phyloP scores from a whole-genome alignment of 106 monocot species.

The Triglochin maritima region DNA sequence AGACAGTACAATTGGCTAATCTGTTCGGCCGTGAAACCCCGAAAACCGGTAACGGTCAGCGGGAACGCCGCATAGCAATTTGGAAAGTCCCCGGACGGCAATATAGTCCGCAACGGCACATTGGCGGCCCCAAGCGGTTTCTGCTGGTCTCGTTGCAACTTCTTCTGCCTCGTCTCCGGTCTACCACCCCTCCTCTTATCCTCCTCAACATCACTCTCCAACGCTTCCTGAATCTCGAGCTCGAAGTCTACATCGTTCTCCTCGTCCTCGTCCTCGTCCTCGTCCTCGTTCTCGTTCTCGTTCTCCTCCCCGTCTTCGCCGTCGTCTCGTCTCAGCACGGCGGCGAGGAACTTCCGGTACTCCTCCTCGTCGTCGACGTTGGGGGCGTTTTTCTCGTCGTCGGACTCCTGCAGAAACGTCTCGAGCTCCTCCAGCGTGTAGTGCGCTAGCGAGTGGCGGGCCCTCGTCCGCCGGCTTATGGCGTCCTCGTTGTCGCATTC shows the following conservation, averaged over 20 bases:
- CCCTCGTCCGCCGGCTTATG: conserved; percentile 77
- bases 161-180: conserved; percentile 74
- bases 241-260: conserved; percentile 93
- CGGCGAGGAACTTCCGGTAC: conserved; percentile 82
- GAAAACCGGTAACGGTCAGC: conserved; percentile 16
- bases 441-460: conserved; percentile 69
- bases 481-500: conserved; percentile 48
- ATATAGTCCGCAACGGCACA: conserved; percentile 47
- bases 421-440: conserved; percentile 85
- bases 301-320: conserved; percentile 11
- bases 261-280: conserved; percentile 77
- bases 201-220: conserved; percentile 79
- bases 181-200: conserved; percentile 13
- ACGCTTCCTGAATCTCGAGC: conserved; percentile 81
- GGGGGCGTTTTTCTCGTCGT: conserved; percentile 52
- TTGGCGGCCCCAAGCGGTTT: conserved; percentile 24
- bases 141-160: conserved; percentile 27
- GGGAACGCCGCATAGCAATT: conserved; percentile 9
- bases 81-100: conserved; percentile 38
- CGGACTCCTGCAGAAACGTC: conserved; percentile 91
- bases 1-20: conserved; percentile 64
- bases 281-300: conserved; percentile 79
- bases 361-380: conserved; percentile 84
- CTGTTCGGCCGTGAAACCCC: conserved; percentile 64
- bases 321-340: conserved; percentile 41